A percentile compares a stretch with the other conserved stretches of the same genome.
These are phyloP conservation scores for Astraeus odoratus DNA, from an alignment of 768 basidiomycete species.

Conservation along the genomic window DNA sequence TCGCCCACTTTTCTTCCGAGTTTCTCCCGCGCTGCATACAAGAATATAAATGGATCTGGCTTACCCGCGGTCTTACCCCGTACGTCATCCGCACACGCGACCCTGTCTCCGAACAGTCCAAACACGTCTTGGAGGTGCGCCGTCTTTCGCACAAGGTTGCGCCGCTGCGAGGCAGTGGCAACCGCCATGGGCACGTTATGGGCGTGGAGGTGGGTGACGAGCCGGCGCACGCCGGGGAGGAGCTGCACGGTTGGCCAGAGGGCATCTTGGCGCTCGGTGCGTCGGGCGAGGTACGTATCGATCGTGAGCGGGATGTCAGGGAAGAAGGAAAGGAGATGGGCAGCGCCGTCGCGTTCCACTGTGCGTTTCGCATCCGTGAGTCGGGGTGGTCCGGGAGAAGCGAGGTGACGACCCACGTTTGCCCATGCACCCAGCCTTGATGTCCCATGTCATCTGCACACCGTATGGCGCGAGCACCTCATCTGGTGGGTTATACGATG, in stretches of 20 bases:
- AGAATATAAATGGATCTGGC: conserved; percentile 76
- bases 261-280: conserved; percentile 50
- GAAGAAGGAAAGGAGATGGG: conserved; percentile 71
- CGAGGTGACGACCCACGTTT: conserved; percentile 43
- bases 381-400: not conserved
- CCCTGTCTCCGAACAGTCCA: conserved; percentile 32
- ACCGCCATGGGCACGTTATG: conserved; percentile 72
- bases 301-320: conserved; percentile 61
- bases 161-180: conserved; percentile 67
- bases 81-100: conserved; percentile 72
- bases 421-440: conserved; percentile 86
- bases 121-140: conserved; percentile 53
- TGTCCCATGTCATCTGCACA: conserved; percentile 79
- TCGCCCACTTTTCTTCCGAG: conserved; percentile 52
- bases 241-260: conserved; percentile 65
- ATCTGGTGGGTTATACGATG: conserved; percentile 35
- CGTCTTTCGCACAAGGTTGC: conserved; percentile 65
- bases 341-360: conserved; percentile 62
- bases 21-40: conserved; percentile 58
- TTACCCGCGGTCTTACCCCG: conserved; percentile 56
- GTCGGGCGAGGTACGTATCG: conserved; percentile 52
- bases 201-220: conserved; percentile 63
- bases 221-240: conserved; percentile 65
- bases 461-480: conserved; percentile 66
- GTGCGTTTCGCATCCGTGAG: too few species aligned